Conservation (phyloP, 495 filamentous ascomycete species). For the Neurospora sp. region DNA sequence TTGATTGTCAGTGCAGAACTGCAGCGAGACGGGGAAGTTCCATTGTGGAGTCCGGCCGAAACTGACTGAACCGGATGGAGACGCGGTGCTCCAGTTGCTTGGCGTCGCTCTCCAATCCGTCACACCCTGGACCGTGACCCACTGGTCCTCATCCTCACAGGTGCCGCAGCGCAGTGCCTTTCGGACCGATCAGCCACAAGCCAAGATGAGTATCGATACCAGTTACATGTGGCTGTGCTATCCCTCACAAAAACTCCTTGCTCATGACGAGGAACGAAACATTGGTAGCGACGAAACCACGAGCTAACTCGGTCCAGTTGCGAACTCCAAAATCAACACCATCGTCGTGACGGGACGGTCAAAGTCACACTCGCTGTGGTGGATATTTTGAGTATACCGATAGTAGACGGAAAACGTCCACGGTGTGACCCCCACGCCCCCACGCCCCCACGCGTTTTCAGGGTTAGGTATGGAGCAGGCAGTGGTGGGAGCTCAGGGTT, state of each 20-base stretch:
- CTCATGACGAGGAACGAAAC: not conserved
- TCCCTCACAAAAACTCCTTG: not conserved
- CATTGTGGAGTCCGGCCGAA: not conserved
- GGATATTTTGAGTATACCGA: not conserved
- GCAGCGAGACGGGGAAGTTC: not conserved
- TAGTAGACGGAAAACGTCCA: not conserved
- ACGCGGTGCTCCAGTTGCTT: not conserved
- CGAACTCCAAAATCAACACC: not conserved
- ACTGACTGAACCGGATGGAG: not conserved
- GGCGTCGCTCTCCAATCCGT: not conserved
- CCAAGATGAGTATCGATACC: not conserved
- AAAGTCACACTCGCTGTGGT: not conserved
- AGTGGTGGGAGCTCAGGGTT: not conserved
- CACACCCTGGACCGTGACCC: not conserved
- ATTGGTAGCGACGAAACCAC: not conserved
- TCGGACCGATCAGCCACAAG: not conserved
- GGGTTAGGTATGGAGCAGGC: not conserved
- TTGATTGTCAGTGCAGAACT: not conserved
- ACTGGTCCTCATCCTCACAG: not conserved
- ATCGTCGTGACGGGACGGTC: not conserved
- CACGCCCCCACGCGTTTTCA: not conserved
- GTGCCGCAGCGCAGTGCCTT: not conserved
- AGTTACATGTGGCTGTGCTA: not conserved
- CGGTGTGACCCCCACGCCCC: not conserved
- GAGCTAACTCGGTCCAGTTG: not conserved